phyloP scores from a whole-genome alignment of 768 basidiomycete genomes.

The Epithele typhae region DNA sequence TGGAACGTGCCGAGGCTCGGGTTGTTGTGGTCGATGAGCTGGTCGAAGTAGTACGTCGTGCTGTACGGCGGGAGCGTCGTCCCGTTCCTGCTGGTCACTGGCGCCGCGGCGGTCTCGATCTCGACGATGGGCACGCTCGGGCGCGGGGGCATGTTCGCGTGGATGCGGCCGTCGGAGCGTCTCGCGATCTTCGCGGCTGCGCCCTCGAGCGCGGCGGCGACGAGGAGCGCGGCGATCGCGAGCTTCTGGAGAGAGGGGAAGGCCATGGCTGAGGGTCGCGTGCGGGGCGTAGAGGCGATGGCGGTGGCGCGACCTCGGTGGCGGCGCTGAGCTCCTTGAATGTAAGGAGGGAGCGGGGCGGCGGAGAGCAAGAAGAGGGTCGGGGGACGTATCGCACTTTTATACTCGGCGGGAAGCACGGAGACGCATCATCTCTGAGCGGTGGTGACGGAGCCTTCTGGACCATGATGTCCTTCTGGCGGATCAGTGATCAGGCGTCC shows the following conservation, averaged over 20 bases:
- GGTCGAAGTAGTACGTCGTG: constrained; percentile 50
- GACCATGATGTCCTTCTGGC: too few species aligned
- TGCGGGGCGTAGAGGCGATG: too few species aligned
- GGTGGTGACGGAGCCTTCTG: too few species aligned
- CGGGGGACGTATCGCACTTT: too few species aligned
- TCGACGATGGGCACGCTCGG: constrained; percentile 18
- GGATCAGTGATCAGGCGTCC: too few species aligned
- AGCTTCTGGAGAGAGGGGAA: not conserved
- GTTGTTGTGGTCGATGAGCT: constrained; percentile 47
- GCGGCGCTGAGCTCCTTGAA: too few species aligned
- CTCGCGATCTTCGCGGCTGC: constrained; percentile 11
- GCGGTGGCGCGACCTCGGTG: too few species aligned
- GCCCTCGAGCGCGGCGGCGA: constrained; percentile 8
- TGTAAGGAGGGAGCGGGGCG: too few species aligned
- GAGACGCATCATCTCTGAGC: too few species aligned
- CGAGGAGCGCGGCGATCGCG: not conserved
- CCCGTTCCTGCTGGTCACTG: constrained; percentile 23
- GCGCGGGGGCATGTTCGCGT: constrained; percentile 18
- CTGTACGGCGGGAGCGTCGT: constrained; percentile 26
- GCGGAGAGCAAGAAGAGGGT: too few species aligned
- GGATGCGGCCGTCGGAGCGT: constrained; percentile 19
- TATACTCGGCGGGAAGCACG: too few species aligned
- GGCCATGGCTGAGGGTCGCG: not conserved
- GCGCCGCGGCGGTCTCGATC: constrained; percentile 9
- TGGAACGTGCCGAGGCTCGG: constrained; percentile 70